Conservation (phyloP, 148 eudicot genomes). For the Arbutus unedo region DNA sequence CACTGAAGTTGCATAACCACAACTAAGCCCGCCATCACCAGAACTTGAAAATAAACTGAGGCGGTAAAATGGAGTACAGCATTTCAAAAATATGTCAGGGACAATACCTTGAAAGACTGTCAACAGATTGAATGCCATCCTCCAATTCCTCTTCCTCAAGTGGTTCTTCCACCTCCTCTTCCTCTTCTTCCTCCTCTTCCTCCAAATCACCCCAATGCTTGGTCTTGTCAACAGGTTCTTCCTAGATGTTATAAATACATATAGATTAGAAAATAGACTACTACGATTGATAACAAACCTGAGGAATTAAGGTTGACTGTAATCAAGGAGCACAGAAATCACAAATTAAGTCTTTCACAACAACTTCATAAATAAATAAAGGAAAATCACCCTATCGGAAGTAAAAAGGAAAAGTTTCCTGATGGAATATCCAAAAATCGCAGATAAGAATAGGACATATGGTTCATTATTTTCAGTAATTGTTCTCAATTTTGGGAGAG, state of each 20-base stretch:
- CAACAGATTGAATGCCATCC: conserved; percentile 84
- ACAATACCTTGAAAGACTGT: conserved; percentile 84
- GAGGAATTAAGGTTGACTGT: background rate
- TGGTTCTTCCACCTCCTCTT: conserved; percentile 69
- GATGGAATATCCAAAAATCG: background rate
- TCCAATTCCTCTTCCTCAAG: conserved; percentile 77
- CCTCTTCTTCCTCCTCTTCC: conserved; percentile 89
- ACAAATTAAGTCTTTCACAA: background rate
- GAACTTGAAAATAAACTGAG: background rate
- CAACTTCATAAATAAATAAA: background rate
- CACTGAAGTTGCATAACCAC: background rate
- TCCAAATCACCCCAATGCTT: conserved; percentile 98
- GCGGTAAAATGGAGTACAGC: background rate
- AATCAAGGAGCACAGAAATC: background rate
- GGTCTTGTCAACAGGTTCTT: conserved; percentile 87
- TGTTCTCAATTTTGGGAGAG: background rate
- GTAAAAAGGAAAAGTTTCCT: background rate
- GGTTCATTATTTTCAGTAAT: background rate
- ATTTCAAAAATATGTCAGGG: background rate
- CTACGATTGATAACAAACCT: background rate
- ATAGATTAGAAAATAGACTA: background rate
- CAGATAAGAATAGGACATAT: background rate
- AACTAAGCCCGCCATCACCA: background rate
- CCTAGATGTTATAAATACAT: conserved; percentile 36
- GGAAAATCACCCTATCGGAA: background rate